Evolutionary conservation across 495 filamentous ascomycete genomes (phyloP).

Genomic region (Thermothielavioides terrestris): DNA sequence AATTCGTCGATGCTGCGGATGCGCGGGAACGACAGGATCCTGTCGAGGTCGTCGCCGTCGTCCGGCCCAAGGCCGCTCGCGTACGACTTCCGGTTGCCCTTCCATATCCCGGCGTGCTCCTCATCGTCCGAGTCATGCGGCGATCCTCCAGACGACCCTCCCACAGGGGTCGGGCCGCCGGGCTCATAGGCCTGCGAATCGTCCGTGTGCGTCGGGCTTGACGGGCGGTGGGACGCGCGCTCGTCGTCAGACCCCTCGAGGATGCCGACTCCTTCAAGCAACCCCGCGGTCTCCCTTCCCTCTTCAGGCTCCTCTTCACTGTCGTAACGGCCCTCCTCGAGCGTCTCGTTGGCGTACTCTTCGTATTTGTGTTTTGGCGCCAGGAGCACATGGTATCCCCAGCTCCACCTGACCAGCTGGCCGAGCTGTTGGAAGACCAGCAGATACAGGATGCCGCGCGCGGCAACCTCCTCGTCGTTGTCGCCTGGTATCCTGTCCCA

Average conservation of each 20-base stretch:
- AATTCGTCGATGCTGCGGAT: constrained; percentile 29
- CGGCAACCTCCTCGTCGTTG: constrained; percentile 90
- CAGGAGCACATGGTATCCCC: constrained; percentile 90
- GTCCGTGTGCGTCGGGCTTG: constrained; percentile 24
- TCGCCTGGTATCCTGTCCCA: constrained; percentile 87
- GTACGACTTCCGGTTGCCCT: constrained; percentile 18
- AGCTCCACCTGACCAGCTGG: constrained; percentile 92
- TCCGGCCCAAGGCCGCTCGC: constrained; percentile 1
- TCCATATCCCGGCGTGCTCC: constrained; percentile 16
- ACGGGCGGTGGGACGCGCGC: constrained; percentile 1
- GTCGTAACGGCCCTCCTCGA: constrained; percentile 63
- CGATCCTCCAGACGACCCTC: constrained; percentile 31
- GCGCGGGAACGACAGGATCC: constrained; percentile 39
- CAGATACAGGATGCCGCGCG: constrained; percentile 88
- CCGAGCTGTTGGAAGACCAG: constrained; percentile 97
- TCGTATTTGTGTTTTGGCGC: constrained; percentile 67
- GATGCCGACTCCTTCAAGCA: constrained; percentile 23
- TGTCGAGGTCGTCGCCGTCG: constrained; percentile 18
- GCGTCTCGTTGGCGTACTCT: constrained; percentile 45
- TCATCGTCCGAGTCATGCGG: constrained; percentile 39
- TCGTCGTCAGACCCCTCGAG: constrained; percentile 21
- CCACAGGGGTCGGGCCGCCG: constrained; percentile 40
- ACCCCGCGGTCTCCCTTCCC: constrained; percentile 19
- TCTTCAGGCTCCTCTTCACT: constrained; percentile 47
- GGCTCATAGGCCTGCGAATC: constrained; percentile 37